These are phyloP conservation scores for Tylopilus rubrobrunneus DNA, from an alignment of 768 basidiomycete genomes.

Conservation along the genomic window DNA sequence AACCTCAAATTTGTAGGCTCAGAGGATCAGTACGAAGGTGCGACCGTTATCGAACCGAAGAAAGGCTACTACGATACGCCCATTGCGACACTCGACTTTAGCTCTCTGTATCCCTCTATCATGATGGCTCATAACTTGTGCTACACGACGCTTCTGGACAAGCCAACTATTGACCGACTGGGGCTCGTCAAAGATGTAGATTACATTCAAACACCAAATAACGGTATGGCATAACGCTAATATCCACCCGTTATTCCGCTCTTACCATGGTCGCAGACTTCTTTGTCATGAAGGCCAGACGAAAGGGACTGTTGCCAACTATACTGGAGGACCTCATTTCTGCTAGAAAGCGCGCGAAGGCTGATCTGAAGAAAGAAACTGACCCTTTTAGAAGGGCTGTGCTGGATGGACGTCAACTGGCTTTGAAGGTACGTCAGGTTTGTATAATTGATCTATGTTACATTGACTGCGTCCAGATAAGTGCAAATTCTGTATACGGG, in stretches of 20 bases:
- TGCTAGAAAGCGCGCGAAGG: constrained; percentile 92
- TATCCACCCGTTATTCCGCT: background rate
- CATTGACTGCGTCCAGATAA: constrained; percentile 61
- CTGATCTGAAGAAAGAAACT: constrained; percentile 93
- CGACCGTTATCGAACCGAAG: constrained; percentile 96
- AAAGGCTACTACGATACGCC: constrained; percentile 96
- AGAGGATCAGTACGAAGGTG: constrained; percentile 98
- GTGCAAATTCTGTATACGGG: constrained; percentile 98
- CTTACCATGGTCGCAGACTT: constrained; percentile 52
- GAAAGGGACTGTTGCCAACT: constrained; percentile 89
- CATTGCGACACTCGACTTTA: constrained; percentile 98
- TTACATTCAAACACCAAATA: constrained; percentile 94
- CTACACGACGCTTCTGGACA: constrained; percentile 94
- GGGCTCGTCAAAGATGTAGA: constrained; percentile 79
- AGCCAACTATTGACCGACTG: constrained; percentile 70
- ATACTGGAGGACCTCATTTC: constrained; percentile 91
- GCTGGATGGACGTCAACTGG: constrained; percentile 93
- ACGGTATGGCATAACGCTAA: constrained; percentile 49
- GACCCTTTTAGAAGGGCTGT: constrained; percentile 98
- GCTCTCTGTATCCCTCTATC: constrained; percentile 97
- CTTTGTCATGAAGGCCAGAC: constrained; percentile 66
- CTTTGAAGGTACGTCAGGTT: constrained; percentile 66
- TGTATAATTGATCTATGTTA: background rate
- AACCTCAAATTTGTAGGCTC: constrained; percentile 45
- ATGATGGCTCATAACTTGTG: constrained; percentile 99